Base-by-base conservation (phyloP, 768 basidiomycete genomes). In the Naematelia aurantialba region DNA sequence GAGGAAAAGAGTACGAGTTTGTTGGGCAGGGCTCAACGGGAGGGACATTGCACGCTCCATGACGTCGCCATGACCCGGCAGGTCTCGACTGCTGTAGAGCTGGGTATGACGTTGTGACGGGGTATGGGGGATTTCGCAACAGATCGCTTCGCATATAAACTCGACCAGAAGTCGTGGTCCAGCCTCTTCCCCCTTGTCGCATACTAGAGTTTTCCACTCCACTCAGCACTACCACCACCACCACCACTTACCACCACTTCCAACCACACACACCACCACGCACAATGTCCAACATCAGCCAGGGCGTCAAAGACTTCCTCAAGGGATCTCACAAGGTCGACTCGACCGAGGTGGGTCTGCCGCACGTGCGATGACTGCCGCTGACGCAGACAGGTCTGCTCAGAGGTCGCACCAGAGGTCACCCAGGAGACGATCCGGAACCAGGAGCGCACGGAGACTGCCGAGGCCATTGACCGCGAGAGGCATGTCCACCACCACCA, bases 391-490 rank as follows among this genome's bases (percentile, higher is more conserved):
- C 55, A 69, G 67, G 77, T 78, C 62, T 77, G 76, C 69, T 66
- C 72, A 21, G 77, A 77, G 62, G 65, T 65, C 55, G 75, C 72
- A 54, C 73, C 77, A 27, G 70, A 74, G 58, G 74, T 78, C 58
- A 61, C 66, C 39, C 70, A 78, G 65, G 77, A 78, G 66, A 58
- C 68, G 63, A 56, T 77, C 64, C 58, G 59, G 31, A 69, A 60
- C 22, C 54, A 66, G 45, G 76, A 73, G 59, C 68, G 65, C 57
- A 59, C 58, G 45, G 76, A 78, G 70, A 59, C 60, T 34, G 72
- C 71, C 56, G 72, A 74, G 66, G 77, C 77, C 26, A 55, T 77
- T 60, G 78, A 78, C 74, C 63, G 75, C 17, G 78, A 78, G 68
- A 63, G 71, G 44, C 78, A 78, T 53, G 62, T 77, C 54, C 70